Base-by-base conservation (phyloP, 495 filamentous ascomycete genomes). In the Tuber brumale region DNA sequence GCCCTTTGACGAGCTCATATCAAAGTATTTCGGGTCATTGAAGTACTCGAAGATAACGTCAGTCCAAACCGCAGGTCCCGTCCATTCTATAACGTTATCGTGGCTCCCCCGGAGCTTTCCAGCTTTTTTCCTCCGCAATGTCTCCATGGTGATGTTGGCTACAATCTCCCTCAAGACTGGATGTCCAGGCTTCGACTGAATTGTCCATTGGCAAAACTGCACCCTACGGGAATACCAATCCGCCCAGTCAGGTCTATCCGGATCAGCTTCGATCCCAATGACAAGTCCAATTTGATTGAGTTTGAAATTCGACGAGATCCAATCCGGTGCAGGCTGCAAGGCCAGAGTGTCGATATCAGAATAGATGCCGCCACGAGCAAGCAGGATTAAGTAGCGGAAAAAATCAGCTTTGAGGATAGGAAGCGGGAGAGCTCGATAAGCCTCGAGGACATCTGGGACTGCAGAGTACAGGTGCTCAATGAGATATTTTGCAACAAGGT, bases 161-260 rank as follows among this genome's bases (percentile, higher is more conserved):
- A 99, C 92, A 72, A 97, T 89, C 75, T 97, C 93, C 41, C 92
- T 89, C 70, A 99, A 86, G 35, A 97, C 91, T 0, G 95, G 95
- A 81, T 99, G 95, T 12, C 95, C 95, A 0, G 95, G 92, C 84
- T 99, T 99, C 66, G 92, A 86, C 82, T 97, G 95, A 72, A 99
- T 97, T 6, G 95, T 99, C 95, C 95, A 99, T 83, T 99, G 95
- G 84, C 95, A 99, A 84, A 99, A 99, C 81, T 99, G 95, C 72
- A 99, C 93, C 42, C 95, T 88, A 72, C 95, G 91, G 72, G 93
- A 94, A 85, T 97, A 99, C 95, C 95, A 99, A 0, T 97, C 87
- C 46, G 89, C 88, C 95, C 95, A 99, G 81, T 99, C 95, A 3
- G 89, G 88, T 66, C 95, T 88, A 83, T 98, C 94, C 2, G 95